A percentile compares a stretch with the other conserved stretches of the same genome.
Evolutionary conservation across 371 early-diverging fungal species (phyloP).

Genomic region (Mortierella sp.): DNA sequence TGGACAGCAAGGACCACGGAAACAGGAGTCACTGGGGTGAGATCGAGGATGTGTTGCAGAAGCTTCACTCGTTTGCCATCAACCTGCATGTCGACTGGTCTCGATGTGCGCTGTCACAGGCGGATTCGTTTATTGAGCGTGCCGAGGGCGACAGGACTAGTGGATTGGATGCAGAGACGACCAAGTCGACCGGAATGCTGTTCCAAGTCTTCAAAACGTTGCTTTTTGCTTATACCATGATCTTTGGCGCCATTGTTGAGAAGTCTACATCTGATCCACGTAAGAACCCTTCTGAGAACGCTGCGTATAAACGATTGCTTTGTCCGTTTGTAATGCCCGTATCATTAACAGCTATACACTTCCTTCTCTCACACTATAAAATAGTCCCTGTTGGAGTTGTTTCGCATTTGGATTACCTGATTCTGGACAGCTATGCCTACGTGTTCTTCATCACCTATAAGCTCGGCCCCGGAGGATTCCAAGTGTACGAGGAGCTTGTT

Average conservation of each 20-base stretch:
- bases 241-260: slow-evolving; percentile 48
- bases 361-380: not conserved
- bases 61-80: slow-evolving; percentile 49
- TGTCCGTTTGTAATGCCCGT: not conserved
- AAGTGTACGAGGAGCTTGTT: slow-evolving; percentile 51
- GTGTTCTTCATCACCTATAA: slow-evolving; percentile 48
- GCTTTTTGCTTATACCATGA: slow-evolving; percentile 56
- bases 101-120: slow-evolving; percentile 39
- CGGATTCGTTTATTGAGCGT: slow-evolving; percentile 32
- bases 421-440: slow-evolving; percentile 56
- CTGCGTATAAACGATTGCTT: not conserved
- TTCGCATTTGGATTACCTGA: slow-evolving; percentile 38
- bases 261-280: slow-evolving; percentile 36
- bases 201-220: slow-evolving; percentile 52
- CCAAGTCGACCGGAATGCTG: slow-evolving; percentile 29
- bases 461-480: slow-evolving; percentile 53
- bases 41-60: slow-evolving; percentile 27
- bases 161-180: slow-evolving; percentile 30
- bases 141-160: slow-evolving; percentile 4
- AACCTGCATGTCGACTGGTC: slow-evolving; percentile 55
- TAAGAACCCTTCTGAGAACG: not conserved
- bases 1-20: slow-evolving; percentile 8
- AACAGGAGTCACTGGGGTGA: slow-evolving; percentile 23
- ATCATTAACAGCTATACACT: not conserved
- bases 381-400: slow-evolving; percentile 31